A percentile compares a stretch with the other conserved stretches of the same genome.
Evolutionary conservation across 2,329 filamentous ascomycete genomes (phyloP).

Genomic region (Colletotrichum tanaceti): DNA sequence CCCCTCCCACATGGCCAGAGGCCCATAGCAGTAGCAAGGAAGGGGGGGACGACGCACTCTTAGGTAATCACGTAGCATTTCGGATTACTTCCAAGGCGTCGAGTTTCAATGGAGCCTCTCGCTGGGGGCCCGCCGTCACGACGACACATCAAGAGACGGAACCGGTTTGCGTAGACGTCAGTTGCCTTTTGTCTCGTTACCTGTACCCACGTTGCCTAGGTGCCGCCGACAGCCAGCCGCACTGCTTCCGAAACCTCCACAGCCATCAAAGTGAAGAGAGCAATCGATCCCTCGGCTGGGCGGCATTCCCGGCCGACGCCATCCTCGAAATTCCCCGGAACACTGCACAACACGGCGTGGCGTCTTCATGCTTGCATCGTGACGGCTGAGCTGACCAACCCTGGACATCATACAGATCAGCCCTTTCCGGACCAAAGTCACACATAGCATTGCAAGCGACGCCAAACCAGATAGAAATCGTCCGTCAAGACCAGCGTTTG

Average conservation of each 20-base stretch:
- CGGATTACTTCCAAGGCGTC: not conserved
- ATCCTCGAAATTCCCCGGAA: too few species aligned
- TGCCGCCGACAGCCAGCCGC: not conserved
- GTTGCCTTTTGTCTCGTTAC: not conserved
- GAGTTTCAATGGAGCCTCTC: not conserved
- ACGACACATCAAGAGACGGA: not conserved
- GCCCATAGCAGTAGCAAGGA: not conserved
- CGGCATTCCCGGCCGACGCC: not conserved
- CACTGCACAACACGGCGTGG: not conserved
- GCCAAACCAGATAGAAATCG: not conserved
- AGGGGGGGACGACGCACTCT: not conserved
- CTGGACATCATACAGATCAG: too few species aligned
- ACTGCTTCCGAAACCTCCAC: not conserved
- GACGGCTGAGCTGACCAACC: not conserved
- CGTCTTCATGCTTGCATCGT: not conserved
- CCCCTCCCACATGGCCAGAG: not conserved
- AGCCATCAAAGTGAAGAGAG: not conserved
- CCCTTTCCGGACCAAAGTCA: not conserved
- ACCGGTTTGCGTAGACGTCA: not conserved
- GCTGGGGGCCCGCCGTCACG: not conserved
- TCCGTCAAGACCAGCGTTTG: conserved; percentile 20
- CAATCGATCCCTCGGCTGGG: not conserved
- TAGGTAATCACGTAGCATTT: not conserved
- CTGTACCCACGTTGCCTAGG: not conserved
- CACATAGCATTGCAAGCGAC: not conserved